A percentile compares a stretch with the other conserved stretches of the same genome.
Conservation (phyloP, 2,329 filamentous ascomycete species). For the Cercospora zeae-maydis region DNA sequence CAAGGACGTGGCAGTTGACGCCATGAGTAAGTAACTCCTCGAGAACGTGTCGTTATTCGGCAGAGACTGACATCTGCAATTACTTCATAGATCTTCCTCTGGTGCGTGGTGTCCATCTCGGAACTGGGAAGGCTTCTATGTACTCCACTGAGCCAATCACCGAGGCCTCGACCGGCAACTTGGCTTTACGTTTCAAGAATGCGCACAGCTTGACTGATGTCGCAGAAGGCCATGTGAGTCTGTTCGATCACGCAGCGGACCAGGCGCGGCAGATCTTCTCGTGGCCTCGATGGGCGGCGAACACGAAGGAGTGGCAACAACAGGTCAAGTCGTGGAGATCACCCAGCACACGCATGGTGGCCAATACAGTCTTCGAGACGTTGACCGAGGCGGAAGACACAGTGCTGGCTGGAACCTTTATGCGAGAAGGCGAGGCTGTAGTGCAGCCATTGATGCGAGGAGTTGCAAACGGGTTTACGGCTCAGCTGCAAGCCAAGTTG, state of each 20-base stretch:
- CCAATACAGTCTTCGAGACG: not conserved
- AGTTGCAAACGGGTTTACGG: not conserved
- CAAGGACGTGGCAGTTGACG: not conserved
- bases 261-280: not conserved
- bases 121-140: not conserved
- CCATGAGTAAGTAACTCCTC: not conserved
- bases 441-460: not conserved
- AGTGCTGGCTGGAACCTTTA: not conserved
- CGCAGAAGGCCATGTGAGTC: not conserved
- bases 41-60: too few relatives aligned
- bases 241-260: not conserved
- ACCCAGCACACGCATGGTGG: not conserved
- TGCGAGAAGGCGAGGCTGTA: not conserved
- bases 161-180: not conserved
- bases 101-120: not conserved
- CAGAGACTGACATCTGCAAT: not conserved
- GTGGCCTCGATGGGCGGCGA: not conserved
- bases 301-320: not conserved
- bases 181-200: not conserved
- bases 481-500: not conserved
- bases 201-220: not conserved
- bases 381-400: not conserved
- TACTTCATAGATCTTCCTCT: not conserved
- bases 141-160: not conserved
- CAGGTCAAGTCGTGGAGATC: not conserved